Percentiles rank a stretch among this genome's conserved stretches.
Conservation (phyloP, 106 monocot species). For the Dendrobium catenatum region DNA sequence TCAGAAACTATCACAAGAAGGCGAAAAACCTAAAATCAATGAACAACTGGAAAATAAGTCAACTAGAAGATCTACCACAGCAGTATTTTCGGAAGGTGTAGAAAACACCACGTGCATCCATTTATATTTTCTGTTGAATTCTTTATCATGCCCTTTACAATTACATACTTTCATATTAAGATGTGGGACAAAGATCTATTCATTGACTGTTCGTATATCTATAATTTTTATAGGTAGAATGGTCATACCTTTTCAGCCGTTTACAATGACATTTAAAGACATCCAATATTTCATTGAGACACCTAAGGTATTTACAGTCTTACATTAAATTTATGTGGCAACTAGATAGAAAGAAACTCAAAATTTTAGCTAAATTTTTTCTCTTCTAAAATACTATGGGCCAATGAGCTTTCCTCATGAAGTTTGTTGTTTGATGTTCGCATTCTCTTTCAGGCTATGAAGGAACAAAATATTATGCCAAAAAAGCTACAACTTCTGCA, state of each 20-base stretch:
- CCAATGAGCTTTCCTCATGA: no score
- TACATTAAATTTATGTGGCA: neutral
- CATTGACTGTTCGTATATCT: no score
- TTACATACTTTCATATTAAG: neutral
- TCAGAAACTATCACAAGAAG: neutral
- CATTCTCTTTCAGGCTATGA: slow-evolving; percentile 17
- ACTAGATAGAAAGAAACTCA: neutral
- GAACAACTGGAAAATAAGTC: neutral
- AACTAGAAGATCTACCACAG: neutral
- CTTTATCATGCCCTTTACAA: neutral
- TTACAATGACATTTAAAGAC: slow-evolving; percentile 21
- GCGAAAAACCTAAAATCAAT: neutral
- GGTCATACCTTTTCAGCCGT: slow-evolving; percentile 14
- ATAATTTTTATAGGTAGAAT: neutral
- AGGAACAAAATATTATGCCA: slow-evolving; percentile 15
- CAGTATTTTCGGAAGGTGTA: neutral
- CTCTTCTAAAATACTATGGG: no score
- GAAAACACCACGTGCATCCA: neutral
- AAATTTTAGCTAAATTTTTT: no score
- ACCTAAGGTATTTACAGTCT: slow-evolving; percentile 6
- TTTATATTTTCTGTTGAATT: neutral
- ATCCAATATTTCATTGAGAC: slow-evolving; percentile 23
- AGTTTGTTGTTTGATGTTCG: neutral
- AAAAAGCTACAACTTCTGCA: slow-evolving; percentile 32
- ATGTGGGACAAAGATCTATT: neutral